These are phyloP conservation scores for Sporothrix variecibatus DNA, from an alignment of 2,329 filamentous ascomycete genomes.

Conservation along the genomic window DNA sequence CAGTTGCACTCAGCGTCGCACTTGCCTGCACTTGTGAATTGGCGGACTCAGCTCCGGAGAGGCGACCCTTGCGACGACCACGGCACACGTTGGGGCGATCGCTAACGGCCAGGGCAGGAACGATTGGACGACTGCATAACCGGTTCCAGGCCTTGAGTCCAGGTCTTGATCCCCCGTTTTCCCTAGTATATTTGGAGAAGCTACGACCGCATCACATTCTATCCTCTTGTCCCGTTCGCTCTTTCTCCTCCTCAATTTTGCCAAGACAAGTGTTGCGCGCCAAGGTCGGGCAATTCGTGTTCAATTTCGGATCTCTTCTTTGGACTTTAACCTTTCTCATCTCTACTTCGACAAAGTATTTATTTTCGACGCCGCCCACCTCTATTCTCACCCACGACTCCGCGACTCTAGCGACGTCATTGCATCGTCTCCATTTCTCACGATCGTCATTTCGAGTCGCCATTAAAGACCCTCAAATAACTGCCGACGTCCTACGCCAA, in stretches of 20 bases:
- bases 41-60: neutral
- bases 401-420: slow-evolving; percentile 10
- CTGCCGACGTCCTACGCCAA: neutral
- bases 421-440: slow-evolving; percentile 1
- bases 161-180: neutral
- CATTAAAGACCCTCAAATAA: neutral
- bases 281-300: slow-evolving; percentile 11
- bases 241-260: neutral
- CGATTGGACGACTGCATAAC: neutral
- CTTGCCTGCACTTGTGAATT: neutral
- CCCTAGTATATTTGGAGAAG: neutral
- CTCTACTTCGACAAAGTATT: neutral
- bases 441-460: neutral
- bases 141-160: neutral
- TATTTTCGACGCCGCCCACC: neutral
- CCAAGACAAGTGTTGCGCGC: slow-evolving; percentile 5
- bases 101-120: neutral
- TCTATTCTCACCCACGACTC: neutral
- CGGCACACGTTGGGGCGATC: neutral
- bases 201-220: neutral
- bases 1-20: neutral
- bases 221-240: neutral
- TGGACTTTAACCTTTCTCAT: neutral
- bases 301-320: neutral
- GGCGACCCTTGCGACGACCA: neutral